Conservation (phyloP, 768 basidiomycete species). For the Thelephora ganbajun region DNA sequence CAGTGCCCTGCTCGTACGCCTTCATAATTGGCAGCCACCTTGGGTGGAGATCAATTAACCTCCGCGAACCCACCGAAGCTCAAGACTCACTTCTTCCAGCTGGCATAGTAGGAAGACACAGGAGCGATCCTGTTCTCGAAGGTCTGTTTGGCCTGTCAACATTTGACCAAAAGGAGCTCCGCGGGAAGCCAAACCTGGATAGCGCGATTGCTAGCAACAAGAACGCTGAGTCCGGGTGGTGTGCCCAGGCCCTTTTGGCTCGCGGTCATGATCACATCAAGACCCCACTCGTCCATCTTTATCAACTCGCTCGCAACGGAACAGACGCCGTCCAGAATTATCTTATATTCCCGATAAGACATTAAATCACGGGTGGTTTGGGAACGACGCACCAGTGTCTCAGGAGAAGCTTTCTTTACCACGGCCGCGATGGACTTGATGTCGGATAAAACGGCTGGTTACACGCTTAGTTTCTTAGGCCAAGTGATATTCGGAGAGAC, state of each 20-base stretch:
- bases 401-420: slow-evolving; percentile 66
- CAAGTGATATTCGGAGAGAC: slow-evolving; percentile 6
- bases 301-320: slow-evolving; percentile 95
- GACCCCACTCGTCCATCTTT: slow-evolving; percentile 81
- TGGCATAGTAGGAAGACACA: slow-evolving; percentile 70
- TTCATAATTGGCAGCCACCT: slow-evolving; percentile 93
- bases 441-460: slow-evolving; percentile 69
- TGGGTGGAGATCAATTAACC: slow-evolving; percentile 1
- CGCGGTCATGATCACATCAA: slow-evolving; percentile 80
- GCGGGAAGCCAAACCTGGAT: slow-evolving; percentile 33
- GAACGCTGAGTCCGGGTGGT: slow-evolving; percentile 85
- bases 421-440: slow-evolving; percentile 62
- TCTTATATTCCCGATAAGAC: slow-evolving; percentile 20
- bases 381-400: slow-evolving; percentile 49
- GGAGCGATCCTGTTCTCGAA: slow-evolving; percentile 50
- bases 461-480: not conserved
- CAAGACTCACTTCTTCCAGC: slow-evolving; percentile 61
- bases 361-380: not conserved
- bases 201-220: slow-evolving; percentile 70
- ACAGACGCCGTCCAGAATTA: slow-evolving; percentile 89
- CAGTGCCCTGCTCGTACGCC: slow-evolving; percentile 68
- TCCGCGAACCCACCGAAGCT: not conserved
- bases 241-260: slow-evolving; percentile 88
- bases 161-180: not conserved
- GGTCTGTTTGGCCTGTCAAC: slow-evolving; percentile 23